These are phyloP conservation scores for Rhinocladiella mackenziei DNA, from an alignment of 2,329 filamentous ascomycete species.

Conservation along the genomic window DNA sequence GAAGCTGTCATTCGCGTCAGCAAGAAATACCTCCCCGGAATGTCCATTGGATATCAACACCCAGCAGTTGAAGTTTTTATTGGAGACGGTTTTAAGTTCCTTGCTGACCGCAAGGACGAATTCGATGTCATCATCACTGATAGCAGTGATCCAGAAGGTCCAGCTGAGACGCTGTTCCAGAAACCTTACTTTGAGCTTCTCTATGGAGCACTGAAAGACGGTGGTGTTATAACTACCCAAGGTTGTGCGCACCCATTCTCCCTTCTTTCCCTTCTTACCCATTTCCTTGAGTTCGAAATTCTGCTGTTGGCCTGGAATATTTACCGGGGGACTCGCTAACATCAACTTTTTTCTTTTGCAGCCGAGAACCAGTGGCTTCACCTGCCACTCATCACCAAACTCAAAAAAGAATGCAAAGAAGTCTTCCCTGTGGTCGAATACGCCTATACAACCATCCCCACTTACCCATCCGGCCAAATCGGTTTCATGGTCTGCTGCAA, in stretches of 20 bases:
- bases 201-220: constrained; percentile 80
- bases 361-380: constrained; percentile 99
- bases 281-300: constrained; percentile 11
- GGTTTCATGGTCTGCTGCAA: constrained; percentile 99
- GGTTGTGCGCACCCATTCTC: constrained; percentile 97
- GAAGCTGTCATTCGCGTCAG: constrained; percentile 98
- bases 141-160: constrained; percentile 94
- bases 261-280: constrained; percentile 36
- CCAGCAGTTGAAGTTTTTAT: constrained; percentile 89
- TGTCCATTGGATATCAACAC: constrained; percentile 90
- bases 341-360: constrained; percentile 42
- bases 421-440: constrained; percentile 98
- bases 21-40: constrained; percentile 94
- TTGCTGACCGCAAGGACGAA: constrained; percentile 90
- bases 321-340: constrained; percentile 16
- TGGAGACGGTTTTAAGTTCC: constrained; percentile 98
- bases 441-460: constrained; percentile 96
- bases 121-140: constrained; percentile 99
- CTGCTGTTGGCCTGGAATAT: constrained; percentile 3
- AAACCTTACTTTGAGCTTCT: constrained; percentile 98
- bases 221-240: constrained; percentile 99
- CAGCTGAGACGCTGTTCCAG: constrained; percentile 94
- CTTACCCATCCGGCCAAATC: constrained; percentile 97
- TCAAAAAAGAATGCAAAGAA: constrained; percentile 94
- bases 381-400: constrained; percentile 83